These are phyloP conservation scores for Laguncularia racemosa DNA, from an alignment of 345 rosid genomes.

Conservation along the genomic window DNA sequence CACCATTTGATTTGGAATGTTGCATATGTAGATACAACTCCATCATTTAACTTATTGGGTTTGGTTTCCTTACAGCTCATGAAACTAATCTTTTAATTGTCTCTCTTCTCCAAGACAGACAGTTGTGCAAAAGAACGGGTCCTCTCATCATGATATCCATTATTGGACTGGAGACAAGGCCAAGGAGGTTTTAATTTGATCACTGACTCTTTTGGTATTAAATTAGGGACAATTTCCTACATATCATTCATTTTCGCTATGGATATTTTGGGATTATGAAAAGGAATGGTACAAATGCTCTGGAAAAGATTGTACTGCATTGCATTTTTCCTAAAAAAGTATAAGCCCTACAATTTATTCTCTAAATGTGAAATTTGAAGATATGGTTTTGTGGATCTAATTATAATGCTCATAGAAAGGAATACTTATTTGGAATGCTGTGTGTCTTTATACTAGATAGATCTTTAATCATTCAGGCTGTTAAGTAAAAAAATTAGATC, in stretches of 20 bases:
- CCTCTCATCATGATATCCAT: conserved; percentile 59
- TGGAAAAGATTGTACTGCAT: too few species aligned
- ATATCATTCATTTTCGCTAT: not conserved
- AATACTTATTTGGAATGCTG: too few species aligned
- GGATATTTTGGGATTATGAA: too few species aligned
- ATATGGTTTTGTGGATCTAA: too few species aligned
- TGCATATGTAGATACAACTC: not conserved
- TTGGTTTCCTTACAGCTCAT: not conserved
- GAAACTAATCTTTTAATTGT: not conserved
- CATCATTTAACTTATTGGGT: not conserved
- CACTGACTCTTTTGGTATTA: not conserved
- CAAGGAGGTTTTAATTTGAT: conserved; percentile 31
- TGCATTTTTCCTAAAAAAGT: too few species aligned
- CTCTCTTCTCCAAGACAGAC: conserved; percentile 37
- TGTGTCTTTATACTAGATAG: too few species aligned
- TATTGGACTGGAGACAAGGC: conserved; percentile 80
- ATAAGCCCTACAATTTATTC: too few species aligned
- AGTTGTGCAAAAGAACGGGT: conserved; percentile 36
- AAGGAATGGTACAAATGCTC: too few species aligned
- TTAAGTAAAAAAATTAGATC: too few species aligned
- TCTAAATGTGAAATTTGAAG: too few species aligned
- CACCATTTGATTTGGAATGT: not conserved
- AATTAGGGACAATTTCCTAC: not conserved
- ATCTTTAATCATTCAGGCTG: too few species aligned
- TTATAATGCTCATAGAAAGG: too few species aligned